Evolutionary conservation across 352 stramenopile genomes (phyloP).

Genomic region (Phytophthora chlamydospora): DNA sequence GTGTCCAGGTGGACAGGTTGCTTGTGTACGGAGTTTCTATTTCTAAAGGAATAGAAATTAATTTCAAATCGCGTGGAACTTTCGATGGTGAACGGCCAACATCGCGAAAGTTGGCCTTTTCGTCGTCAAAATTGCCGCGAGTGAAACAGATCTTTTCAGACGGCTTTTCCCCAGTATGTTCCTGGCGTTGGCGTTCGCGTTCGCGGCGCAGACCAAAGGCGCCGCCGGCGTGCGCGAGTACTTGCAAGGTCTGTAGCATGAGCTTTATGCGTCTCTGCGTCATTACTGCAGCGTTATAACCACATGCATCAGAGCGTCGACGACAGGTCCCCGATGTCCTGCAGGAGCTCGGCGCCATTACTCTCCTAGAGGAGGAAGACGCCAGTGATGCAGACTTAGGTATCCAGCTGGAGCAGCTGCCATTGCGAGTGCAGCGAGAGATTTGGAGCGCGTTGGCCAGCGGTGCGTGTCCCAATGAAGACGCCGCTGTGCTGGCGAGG

Average conservation of each 20-base stretch:
- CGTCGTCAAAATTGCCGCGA: too few relatives aligned
- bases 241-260: constrained; percentile 37
- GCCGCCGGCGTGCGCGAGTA: constrained; percentile 44
- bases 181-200: constrained; percentile 34
- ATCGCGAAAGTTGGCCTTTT: too few relatives aligned
- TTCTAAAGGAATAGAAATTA: constrained; percentile 9
- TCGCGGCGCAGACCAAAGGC: constrained; percentile 47
- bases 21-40: constrained; percentile 2
- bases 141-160: too few relatives aligned
- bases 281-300: neutral
- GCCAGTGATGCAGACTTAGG: constrained; percentile 23
- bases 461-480: constrained; percentile 14
- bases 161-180: too few relatives aligned
- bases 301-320: constrained; percentile 41
- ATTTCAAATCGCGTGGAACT: constrained; percentile 5
- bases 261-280: neutral
- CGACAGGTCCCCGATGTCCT: constrained; percentile 40
- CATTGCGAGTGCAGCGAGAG: constrained; percentile 51
- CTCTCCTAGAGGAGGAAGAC: constrained; percentile 19
- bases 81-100: too few relatives aligned
- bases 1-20: constrained; percentile 19
- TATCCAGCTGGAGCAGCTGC: constrained; percentile 50
- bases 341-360: constrained; percentile 27
- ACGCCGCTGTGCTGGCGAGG: constrained; percentile 25
- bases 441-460: constrained; percentile 66